These are phyloP conservation scores for Globisporangium solare DNA, from an alignment of 352 stramenopile genomes.

Conservation along the genomic window DNA sequence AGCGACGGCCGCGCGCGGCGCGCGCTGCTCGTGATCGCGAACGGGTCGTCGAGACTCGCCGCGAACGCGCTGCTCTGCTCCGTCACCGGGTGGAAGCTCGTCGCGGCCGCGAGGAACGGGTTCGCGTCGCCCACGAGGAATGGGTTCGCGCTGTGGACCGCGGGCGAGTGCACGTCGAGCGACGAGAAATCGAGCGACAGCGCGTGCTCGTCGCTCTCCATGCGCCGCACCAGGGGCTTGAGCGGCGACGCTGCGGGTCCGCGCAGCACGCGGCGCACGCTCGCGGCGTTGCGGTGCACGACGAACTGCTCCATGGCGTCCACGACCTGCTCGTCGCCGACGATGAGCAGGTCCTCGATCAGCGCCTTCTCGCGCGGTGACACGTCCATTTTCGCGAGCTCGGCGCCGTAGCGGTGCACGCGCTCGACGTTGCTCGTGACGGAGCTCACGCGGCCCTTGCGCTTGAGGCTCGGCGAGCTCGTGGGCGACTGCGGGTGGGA, in stretches of 20 bases:
- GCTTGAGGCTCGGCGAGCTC: constrained; percentile 61
- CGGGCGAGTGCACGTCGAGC: constrained; percentile 42
- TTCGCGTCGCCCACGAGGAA: constrained; percentile 39
- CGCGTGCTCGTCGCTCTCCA: constrained; percentile 23
- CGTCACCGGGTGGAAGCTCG: constrained; percentile 24
- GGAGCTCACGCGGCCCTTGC: constrained; percentile 63
- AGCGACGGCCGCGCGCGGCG: constrained; percentile 40
- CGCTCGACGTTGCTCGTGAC: constrained; percentile 65
- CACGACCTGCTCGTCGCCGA: constrained; percentile 67
- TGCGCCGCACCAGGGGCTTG: neutral
- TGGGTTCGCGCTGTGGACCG: constrained; percentile 27
- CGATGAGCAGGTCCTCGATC: constrained; percentile 68
- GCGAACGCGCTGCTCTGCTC: constrained; percentile 15
- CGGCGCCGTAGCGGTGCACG: constrained; percentile 59
- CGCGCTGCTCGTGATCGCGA: constrained; percentile 5
- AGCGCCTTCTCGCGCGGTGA: constrained; percentile 51
- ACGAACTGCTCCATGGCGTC: constrained; percentile 80
- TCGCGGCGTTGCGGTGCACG: constrained; percentile 43
- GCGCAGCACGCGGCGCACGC: constrained; percentile 42
- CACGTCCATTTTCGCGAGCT: constrained; percentile 67
- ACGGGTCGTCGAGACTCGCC: constrained; percentile 12
- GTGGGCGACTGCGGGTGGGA: constrained; percentile 18
- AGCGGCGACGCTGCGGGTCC: constrained; percentile 20
- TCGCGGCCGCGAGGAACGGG: constrained; percentile 32
- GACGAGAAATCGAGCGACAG: constrained; percentile 53